phyloP scores from a whole-genome alignment of 495 filamentous ascomycete genomes.

The Aspergillus homomorphus region DNA sequence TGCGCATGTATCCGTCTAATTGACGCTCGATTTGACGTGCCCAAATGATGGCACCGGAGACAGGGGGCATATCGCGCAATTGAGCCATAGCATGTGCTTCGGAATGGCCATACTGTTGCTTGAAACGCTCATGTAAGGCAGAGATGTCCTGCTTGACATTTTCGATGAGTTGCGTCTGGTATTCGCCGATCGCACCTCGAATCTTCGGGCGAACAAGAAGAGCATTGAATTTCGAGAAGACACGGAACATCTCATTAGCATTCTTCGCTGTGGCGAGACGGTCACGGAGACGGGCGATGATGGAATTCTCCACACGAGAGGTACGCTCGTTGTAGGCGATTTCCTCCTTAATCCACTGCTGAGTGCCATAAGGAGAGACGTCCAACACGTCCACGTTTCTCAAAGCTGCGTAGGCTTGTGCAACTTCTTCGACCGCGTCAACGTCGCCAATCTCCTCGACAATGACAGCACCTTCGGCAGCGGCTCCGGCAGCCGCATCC shows the following conservation, averaged over 20 bases:
- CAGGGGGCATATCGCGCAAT: constrained; percentile 88
- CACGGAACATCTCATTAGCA: constrained; percentile 98
- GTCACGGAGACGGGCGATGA: constrained; percentile 91
- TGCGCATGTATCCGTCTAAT: constrained; percentile 92
- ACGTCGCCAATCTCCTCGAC: constrained; percentile 95
- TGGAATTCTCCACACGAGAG: constrained; percentile 95
- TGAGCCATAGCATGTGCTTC: constrained; percentile 98
- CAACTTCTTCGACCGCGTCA: constrained; percentile 95
- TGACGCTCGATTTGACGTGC: constrained; percentile 95
- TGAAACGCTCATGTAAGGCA: constrained; percentile 91
- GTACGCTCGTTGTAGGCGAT: constrained; percentile 95
- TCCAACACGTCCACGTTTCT: constrained; percentile 95
- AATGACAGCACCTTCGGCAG: constrained; percentile 60
- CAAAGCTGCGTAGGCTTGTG: constrained; percentile 86
- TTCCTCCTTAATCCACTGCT: constrained; percentile 87
- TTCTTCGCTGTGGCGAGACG: constrained; percentile 91
- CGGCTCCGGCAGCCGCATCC: constrained; percentile 43
- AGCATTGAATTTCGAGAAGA: constrained; percentile 99
- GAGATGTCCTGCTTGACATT: constrained; percentile 95
- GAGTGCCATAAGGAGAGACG: constrained; percentile 81
- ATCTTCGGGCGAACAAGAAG: constrained; percentile 97
- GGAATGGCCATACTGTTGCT: constrained; percentile 96
- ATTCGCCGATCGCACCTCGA: constrained; percentile 93
- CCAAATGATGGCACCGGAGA: constrained; percentile 96
- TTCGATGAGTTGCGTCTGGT: constrained; percentile 94